phyloP scores from a whole-genome alignment of 2,329 filamentous ascomycete genomes.

The Dendryphion nanum region DNA sequence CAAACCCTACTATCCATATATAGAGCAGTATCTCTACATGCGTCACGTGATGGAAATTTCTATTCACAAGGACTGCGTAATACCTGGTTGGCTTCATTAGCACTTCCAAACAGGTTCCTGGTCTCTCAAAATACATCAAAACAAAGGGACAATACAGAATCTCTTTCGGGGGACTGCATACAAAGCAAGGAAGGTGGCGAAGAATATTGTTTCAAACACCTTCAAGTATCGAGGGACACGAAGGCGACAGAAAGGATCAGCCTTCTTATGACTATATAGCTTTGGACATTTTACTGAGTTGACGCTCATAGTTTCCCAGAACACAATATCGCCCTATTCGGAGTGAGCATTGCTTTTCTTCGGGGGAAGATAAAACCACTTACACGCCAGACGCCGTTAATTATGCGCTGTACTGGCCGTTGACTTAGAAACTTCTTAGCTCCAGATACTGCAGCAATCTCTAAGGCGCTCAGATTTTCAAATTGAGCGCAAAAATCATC shows the following conservation, averaged over 20 bases:
- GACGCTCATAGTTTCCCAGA: constrained; percentile 78
- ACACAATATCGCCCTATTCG: constrained; percentile 72
- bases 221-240: constrained; percentile 83
- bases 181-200: constrained; percentile 69
- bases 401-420: constrained; percentile 75
- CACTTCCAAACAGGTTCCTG: too few species aligned
- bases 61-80: constrained; percentile 78
- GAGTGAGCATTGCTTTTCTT: neutral
- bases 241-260: constrained; percentile 59
- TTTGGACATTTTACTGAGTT: constrained; percentile 72
- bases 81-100: too few species aligned
- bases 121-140: too few species aligned
- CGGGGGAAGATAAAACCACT: too few species aligned
- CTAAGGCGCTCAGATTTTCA: constrained; percentile 77
- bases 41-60: constrained; percentile 66
- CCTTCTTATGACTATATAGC: constrained; percentile 62
- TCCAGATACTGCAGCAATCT: constrained; percentile 77
- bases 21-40: constrained; percentile 71
- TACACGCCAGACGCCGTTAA: constrained; percentile 72
- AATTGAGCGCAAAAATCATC: constrained; percentile 70
- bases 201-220: constrained; percentile 79
- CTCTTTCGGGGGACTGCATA: too few species aligned
- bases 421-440: constrained; percentile 85
- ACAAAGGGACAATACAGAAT: too few species aligned
- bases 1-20: constrained; percentile 82